Percentiles rank a stretch among this genome's conserved stretches.
Conservation (phyloP, 768 basidiomycete species). For the Lenzites betulinus region DNA sequence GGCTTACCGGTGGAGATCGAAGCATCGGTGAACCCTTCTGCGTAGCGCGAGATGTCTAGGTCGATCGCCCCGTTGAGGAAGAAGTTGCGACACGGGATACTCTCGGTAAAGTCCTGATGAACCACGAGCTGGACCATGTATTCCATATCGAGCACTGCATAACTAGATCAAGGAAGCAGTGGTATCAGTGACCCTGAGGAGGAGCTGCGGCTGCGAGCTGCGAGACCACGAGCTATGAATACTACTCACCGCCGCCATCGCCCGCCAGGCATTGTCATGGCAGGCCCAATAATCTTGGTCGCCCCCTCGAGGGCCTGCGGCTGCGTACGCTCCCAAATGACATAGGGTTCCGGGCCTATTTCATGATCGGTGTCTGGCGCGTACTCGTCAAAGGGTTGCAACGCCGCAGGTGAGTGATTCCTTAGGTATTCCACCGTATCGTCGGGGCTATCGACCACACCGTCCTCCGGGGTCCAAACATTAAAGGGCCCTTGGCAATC, state of each 20-base stretch:
- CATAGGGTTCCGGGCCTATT: no score
- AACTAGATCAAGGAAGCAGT: neutral
- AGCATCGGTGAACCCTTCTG: neutral
- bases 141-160: constrained; percentile 5
- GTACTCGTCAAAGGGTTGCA: no score
- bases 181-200: neutral
- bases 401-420: no score
- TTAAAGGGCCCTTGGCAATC: neutral
- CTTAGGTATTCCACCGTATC: no score
- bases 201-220: neutral
- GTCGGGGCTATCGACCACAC: no score
- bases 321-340: no score
- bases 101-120: neutral
- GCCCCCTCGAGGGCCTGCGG: no score
- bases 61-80: neutral
- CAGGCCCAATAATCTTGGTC: no score
- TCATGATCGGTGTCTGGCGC: no score
- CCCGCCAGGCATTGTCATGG: no score
- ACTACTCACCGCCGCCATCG: no score
- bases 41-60: neutral
- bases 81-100: constrained; percentile 1
- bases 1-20: neutral
- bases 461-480: neutral
- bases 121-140: neutral
- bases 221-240: neutral